A percentile compares a stretch with the other conserved stretches of the same genome.
These are phyloP conservation scores for Xerocomus spinulosus DNA, from an alignment of 768 basidiomycete species.

Conservation along the genomic window DNA sequence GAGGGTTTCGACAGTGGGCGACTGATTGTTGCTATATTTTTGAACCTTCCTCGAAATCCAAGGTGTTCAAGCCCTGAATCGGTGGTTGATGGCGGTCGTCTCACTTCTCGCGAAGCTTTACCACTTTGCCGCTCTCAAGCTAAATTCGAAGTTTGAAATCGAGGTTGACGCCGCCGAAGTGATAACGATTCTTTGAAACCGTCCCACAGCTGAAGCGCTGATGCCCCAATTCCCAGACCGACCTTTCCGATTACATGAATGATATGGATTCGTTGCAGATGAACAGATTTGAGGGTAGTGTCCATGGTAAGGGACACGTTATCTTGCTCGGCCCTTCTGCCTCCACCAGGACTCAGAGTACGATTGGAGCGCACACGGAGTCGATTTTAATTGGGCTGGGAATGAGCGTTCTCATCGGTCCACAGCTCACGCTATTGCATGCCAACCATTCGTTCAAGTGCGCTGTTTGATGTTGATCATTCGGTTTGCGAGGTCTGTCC, in stretches of 20 bases:
- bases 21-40: slow-evolving; percentile 88
- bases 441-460: slow-evolving; percentile 84
- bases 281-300: slow-evolving; percentile 56
- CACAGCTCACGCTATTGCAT: slow-evolving; percentile 69
- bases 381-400: slow-evolving; percentile 68
- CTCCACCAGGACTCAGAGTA: slow-evolving; percentile 61
- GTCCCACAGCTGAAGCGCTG: slow-evolving; percentile 67
- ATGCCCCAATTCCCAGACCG: slow-evolving; percentile 46
- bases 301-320: slow-evolving; percentile 54
- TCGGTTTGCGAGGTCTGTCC: slow-evolving; percentile 83
- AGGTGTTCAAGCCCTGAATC: slow-evolving; percentile 96
- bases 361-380: slow-evolving; percentile 75
- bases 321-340: slow-evolving; percentile 56
- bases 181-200: slow-evolving; percentile 73
- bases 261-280: slow-evolving; percentile 81
- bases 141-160: slow-evolving; percentile 98
- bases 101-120: slow-evolving; percentile 93
- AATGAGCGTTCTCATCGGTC: slow-evolving; percentile 69
- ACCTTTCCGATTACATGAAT: slow-evolving; percentile 71
- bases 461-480: slow-evolving; percentile 83
- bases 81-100: slow-evolving; percentile 96
- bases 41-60: slow-evolving; percentile 84
- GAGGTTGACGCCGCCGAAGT: slow-evolving; percentile 87
- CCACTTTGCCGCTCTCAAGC: slow-evolving; percentile 91
- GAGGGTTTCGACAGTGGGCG: slow-evolving; percentile 93